phyloP scores from a whole-genome alignment of 1,139 yeast genomes.

The Candida sp. region DNA sequence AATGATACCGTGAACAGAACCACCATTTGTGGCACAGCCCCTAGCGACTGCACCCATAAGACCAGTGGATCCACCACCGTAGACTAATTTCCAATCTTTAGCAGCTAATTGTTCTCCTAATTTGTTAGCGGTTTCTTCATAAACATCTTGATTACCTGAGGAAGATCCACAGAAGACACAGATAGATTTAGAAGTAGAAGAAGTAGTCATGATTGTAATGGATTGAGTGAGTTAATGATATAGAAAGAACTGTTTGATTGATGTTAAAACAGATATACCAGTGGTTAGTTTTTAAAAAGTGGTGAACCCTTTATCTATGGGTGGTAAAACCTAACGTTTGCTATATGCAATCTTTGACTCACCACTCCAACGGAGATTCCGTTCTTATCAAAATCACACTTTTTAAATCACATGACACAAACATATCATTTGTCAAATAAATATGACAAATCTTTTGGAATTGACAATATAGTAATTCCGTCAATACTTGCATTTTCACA shows the following conservation, averaged over 20 bases:
- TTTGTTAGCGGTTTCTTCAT: slow-evolving; percentile 49
- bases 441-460: too few species aligned
- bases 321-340: too few species aligned
- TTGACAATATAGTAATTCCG: too few species aligned
- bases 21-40: slow-evolving; percentile 62
- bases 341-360: too few species aligned
- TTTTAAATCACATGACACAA: too few species aligned
- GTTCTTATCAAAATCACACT: background rate
- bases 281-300: too few species aligned
- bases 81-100: slow-evolving; percentile 72
- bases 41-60: slow-evolving; percentile 86
- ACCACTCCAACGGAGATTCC: background rate
- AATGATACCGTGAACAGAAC: slow-evolving; percentile 82
- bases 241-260: background rate
- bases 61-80: slow-evolving; percentile 91
- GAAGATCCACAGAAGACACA: slow-evolving; percentile 91
- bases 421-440: too few species aligned
- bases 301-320: too few species aligned
- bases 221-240: background rate
- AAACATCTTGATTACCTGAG: slow-evolving; percentile 55
- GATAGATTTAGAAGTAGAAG: slow-evolving; percentile 36
- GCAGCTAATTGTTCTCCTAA: slow-evolving; percentile 60
- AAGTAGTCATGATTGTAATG: background rate
- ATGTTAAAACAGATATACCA: background rate
- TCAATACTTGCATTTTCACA: too few species aligned